These are phyloP conservation scores for Rhizopus microsporus DNA, from an alignment of 371 early-diverging fungal species.

Conservation along the genomic window DNA sequence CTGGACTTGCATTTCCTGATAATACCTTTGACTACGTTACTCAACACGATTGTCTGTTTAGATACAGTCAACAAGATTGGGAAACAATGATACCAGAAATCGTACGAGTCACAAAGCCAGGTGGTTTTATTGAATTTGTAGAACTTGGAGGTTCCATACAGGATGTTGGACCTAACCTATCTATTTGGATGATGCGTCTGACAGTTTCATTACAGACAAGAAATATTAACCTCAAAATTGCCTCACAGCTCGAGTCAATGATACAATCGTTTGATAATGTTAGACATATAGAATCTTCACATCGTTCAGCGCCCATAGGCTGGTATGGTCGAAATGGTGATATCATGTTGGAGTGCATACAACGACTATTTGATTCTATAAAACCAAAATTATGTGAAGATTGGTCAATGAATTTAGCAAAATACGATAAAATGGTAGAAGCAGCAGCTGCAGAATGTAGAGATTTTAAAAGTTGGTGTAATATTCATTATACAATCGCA, in stretches of 20 bases:
- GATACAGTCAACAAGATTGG: constrained; percentile 29
- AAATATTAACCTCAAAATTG: constrained; percentile 33
- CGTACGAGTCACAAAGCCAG: constrained; percentile 24
- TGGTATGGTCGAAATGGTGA: constrained; percentile 49
- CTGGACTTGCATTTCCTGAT: constrained; percentile 33
- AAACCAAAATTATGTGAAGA: constrained; percentile 49
- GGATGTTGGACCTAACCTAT: constrained; percentile 48
- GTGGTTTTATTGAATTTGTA: constrained; percentile 32
- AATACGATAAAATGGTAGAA: constrained; percentile 38
- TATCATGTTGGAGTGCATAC: constrained; percentile 34
- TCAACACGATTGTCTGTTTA: constrained; percentile 25
- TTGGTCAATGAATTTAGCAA: constrained; percentile 42
- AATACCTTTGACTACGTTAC: constrained; percentile 32
- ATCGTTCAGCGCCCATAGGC: constrained; percentile 46
- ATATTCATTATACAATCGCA: constrained; percentile 34
- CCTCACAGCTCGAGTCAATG: constrained; percentile 24
- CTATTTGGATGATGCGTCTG: constrained; percentile 51
- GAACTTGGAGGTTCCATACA: constrained; percentile 31
- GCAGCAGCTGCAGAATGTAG: constrained; percentile 35
- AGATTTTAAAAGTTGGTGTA: constrained; percentile 48
- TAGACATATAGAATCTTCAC: constrained; percentile 23
- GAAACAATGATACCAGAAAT: constrained; percentile 23
- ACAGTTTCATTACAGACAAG: constrained; percentile 48
- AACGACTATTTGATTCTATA: constrained; percentile 40
- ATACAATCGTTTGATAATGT: constrained; percentile 17